Evolutionary conservation across 768 basidiomycete genomes (phyloP).

Genomic region (Hypholoma sublateritium): DNA sequence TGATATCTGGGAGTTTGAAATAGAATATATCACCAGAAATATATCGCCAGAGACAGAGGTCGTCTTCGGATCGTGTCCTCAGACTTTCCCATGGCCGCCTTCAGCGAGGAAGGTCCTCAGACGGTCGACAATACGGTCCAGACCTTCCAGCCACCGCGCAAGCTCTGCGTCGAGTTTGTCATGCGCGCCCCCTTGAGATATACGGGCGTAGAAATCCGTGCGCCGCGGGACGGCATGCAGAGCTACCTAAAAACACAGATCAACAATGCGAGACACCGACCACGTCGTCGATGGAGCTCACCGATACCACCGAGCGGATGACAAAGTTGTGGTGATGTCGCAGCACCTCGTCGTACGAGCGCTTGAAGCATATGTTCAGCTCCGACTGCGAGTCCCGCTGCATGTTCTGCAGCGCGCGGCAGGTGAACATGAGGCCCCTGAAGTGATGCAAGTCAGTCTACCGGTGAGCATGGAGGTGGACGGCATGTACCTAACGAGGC

Average conservation of each 20-base stretch:
- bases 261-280: neutral
- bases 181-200: slow-evolving; percentile 57
- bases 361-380: slow-evolving; percentile 67
- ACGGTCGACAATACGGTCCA: slow-evolving; percentile 51
- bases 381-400: slow-evolving; percentile 53
- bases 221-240: slow-evolving; percentile 63
- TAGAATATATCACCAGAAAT: too few species aligned
- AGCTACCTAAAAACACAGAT: slow-evolving; percentile 40
- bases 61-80: neutral
- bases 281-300: slow-evolving; percentile 17
- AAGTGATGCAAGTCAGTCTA: neutral
- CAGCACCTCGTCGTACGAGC: slow-evolving; percentile 69
- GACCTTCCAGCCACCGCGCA: slow-evolving; percentile 56
- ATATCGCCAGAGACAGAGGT: too few species aligned
- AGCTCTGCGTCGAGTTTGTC: slow-evolving; percentile 58
- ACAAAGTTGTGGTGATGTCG: slow-evolving; percentile 66
- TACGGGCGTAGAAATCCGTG: slow-evolving; percentile 56
- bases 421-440: slow-evolving; percentile 70
- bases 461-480: slow-evolving; percentile 1
- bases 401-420: slow-evolving; percentile 65
- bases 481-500: slow-evolving; percentile 57
- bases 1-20: too few species aligned
- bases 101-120: slow-evolving; percentile 50
- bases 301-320: slow-evolving; percentile 63
- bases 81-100: slow-evolving; percentile 24